Base-by-base conservation (phyloP, 148 eudicot genomes). In the Suaeda aralocaspica region DNA sequence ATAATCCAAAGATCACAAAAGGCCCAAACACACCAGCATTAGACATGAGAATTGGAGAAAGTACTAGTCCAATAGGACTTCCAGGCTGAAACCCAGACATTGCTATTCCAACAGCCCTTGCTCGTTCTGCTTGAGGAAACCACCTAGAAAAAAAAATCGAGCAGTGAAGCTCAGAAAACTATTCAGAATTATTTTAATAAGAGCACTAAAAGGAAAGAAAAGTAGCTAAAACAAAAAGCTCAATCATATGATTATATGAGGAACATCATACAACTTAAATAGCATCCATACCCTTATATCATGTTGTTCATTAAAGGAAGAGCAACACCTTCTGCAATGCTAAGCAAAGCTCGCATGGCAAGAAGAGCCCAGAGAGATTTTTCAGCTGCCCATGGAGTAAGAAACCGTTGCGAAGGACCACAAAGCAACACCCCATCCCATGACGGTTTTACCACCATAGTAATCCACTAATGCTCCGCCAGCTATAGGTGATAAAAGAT, bases 61-160 rank as follows among this genome's bases (percentile, higher is more conserved):
- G 92, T 15, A 83, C 78, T 22, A 92, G 96, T 74, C 97, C 97
- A 64, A 92, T 85, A 72, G 89, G 87, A 82, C 89, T 89, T 79
- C 96, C 97, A 67, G 89, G 89, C 84, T 88, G 92, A 80, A 92
- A 92, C 61, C 97, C 97, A 72, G 91, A 96, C 97, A 92, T 92
- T 59, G 97, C 97, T 77, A 92, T 88, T 66, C 91, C 96, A 69
- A 92, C 96, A 67, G 96, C 96, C 82, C 91, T 83, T 67, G 96
- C 83, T 72, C 92, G 81, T 75, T 89, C 97, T 51, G 70, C 84
- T 68, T 76, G 83, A 80, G 97, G 97, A 81, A 92, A 92, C 97
- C 97, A 92, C 79, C 97, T 92, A 80, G 56, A 45, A 67, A 66
- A 79, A 45, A 63, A 42, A 57, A 76, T 60, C 49, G 76, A 68